Evolutionary conservation across 441 rosid species (phyloP).

Genomic region (Arabidopsis lyrata): DNA sequence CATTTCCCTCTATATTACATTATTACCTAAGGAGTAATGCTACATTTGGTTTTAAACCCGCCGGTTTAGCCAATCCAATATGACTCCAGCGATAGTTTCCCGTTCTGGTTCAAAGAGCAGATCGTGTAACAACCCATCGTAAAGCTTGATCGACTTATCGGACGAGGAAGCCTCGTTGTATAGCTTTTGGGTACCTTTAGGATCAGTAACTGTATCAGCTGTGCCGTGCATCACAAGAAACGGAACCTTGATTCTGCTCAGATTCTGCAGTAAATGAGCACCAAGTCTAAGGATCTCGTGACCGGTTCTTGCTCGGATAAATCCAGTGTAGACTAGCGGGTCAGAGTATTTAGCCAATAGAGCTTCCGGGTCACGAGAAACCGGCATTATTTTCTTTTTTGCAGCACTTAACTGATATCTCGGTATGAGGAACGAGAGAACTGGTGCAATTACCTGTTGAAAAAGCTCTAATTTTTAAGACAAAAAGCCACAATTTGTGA

Average conservation of each 20-base stretch:
- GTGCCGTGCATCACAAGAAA: slow-evolving; percentile 84
- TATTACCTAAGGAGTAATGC: neutral
- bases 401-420: slow-evolving; percentile 68
- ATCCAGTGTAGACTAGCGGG: slow-evolving; percentile 81
- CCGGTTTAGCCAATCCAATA: slow-evolving; percentile 69
- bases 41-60: slow-evolving; percentile 43
- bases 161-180: slow-evolving; percentile 71
- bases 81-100: slow-evolving; percentile 55
- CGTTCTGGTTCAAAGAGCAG: slow-evolving; percentile 87
- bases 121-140: slow-evolving; percentile 76
- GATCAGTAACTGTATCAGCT: slow-evolving; percentile 81
- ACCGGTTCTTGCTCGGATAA: slow-evolving; percentile 76
- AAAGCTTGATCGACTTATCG: slow-evolving; percentile 74
- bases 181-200: slow-evolving; percentile 69
- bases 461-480: slow-evolving; percentile 2
- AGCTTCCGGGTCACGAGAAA: slow-evolving; percentile 85
- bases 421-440: slow-evolving; percentile 70
- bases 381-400: slow-evolving; percentile 72
- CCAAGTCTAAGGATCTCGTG: slow-evolving; percentile 80
- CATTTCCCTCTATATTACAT: neutral
- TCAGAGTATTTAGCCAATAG: slow-evolving; percentile 83
- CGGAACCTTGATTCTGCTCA: slow-evolving; percentile 60
- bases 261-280: slow-evolving; percentile 67
- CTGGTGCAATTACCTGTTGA: slow-evolving; percentile 71
- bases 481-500: slow-evolving; percentile 1